phyloP scores from a whole-genome alignment of 768 basidiomycete genomes.

The Tylopilus sp. region DNA sequence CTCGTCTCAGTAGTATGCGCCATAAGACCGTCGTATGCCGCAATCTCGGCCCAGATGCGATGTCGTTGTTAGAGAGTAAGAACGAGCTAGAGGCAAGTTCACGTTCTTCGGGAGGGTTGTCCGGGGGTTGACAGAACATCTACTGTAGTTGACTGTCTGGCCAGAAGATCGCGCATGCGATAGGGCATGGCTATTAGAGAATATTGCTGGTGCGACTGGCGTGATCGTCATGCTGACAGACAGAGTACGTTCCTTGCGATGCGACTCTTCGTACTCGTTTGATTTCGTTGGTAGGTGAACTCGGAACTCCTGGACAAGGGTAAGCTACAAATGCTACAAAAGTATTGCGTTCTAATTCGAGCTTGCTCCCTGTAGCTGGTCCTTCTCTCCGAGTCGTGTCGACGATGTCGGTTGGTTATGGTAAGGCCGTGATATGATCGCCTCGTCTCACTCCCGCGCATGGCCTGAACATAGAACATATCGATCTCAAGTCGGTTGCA shows the following conservation, averaged over 20 bases:
- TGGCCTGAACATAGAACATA: conserved; percentile 61
- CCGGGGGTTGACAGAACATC: background rate
- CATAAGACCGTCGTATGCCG: conserved; percentile 56
- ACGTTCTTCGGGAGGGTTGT: background rate
- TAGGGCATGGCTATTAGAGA: conserved; percentile 69
- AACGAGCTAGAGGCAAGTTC: conserved; percentile 51
- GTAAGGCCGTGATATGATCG: conserved; percentile 36
- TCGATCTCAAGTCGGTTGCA: conserved; percentile 58
- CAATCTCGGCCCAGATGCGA: conserved; percentile 59
- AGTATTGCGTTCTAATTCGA: background rate
- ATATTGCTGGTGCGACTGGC: conserved; percentile 63
- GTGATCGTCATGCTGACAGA: conserved; percentile 66
- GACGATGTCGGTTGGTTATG: conserved; percentile 90
- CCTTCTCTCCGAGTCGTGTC: conserved; percentile 76
- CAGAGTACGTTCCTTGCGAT: conserved; percentile 43
- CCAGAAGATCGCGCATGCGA: conserved; percentile 53
- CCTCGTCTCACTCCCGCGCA: background rate
- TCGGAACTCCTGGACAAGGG: conserved; percentile 52
- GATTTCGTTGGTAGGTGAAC: conserved; percentile 50
- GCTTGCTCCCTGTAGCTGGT: conserved; percentile 53
- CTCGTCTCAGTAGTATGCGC: conserved; percentile 22
- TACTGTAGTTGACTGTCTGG: conserved; percentile 47
- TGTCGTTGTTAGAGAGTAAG: conserved; percentile 50
- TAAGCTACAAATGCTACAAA: conserved; percentile 10
- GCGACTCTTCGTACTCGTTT: background rate